Evolutionary conservation across 768 basidiomycete genomes (phyloP).

Genomic region (Tephrocybe rancida): DNA sequence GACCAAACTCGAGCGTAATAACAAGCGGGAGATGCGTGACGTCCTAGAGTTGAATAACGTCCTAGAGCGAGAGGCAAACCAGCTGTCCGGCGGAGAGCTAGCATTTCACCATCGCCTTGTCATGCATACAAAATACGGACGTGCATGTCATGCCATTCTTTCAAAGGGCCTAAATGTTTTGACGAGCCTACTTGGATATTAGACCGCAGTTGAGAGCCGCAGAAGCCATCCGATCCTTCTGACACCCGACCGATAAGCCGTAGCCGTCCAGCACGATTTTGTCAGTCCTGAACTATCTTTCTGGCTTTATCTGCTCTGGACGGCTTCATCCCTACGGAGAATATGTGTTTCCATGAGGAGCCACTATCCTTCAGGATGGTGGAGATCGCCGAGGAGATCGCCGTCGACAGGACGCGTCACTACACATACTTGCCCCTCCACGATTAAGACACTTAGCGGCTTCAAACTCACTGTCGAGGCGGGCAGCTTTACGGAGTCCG

Average conservation of each 20-base stretch:
- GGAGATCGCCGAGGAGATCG: constrained; percentile 90
- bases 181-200: constrained; percentile 99
- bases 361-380: constrained; percentile 97
- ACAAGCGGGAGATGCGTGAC: constrained; percentile 84
- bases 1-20: constrained; percentile 84
- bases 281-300: constrained; percentile 96
- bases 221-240: constrained; percentile 92
- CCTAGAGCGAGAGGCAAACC: constrained; percentile 78
- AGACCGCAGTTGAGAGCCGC: constrained; percentile 95
- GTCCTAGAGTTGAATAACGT: constrained; percentile 89
- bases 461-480: constrained; percentile 95
- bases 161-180: constrained; percentile 93
- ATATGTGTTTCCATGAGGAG: constrained; percentile 96
- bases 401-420: constrained; percentile 84
- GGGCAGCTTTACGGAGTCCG: constrained; percentile 95
- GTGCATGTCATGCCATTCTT: constrained; percentile 61
- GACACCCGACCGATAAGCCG: constrained; percentile 84
- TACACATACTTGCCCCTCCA: constrained; percentile 92
- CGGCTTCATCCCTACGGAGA: constrained; percentile 98
- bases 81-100: constrained; percentile 97
- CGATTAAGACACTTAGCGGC: constrained; percentile 94
- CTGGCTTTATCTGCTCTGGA: constrained; percentile 98
- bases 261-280: constrained; percentile 99
- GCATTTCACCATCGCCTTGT: constrained; percentile 97
- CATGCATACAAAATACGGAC: constrained; percentile 92